Evolutionary conservation across 2,329 filamentous ascomycete genomes (phyloP), one percentile per base, ranked within the genome.

Genomic region (Claviceps pazoutovae): DNA sequence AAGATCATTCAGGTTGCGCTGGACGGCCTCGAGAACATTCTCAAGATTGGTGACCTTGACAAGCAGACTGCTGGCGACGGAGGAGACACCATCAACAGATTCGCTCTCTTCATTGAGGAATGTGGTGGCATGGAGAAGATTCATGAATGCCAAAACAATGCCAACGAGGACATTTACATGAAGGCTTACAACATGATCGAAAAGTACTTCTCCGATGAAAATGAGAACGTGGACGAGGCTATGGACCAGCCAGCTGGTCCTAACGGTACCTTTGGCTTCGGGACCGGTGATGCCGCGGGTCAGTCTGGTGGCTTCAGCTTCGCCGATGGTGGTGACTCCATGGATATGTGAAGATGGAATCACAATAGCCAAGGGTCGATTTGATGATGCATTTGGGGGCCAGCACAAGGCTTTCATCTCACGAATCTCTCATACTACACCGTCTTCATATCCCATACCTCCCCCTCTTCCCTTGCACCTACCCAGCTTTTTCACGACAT

Each of bases 111-210:
- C 72, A 98, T 98, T 60, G 93, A 98, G 73, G 93, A 98, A 72
- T 95, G 90, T 60, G 88, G 89, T 64, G 93, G 93, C 59, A 98
- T 98, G 93, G 93, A 97, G 76, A 97, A 97, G 84, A 97, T 98
- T 61, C 93, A 98, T 73, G 91, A 97, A 62, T 97, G 93, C 80
- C 93, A 98, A 77, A 96, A 94, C 76, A 98, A 98, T 64, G 91
- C 91, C 75, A 98, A 98, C 73, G 93, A 98, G 74, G 93, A 98
- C 73, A 98, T 98, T 62, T 98, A 98, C 79, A 97, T 98, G 91
- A 98, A 98, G 82, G 93, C 93, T 0, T 98, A 97, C 79, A 97
- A 95, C 79, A 98, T 98, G 71, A 98, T 98, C 60, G 93, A 98
- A 79, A 96, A 96, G 76, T 98, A 98, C 80, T 98, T 98, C 75